Percentiles rank a stretch among this genome's conserved stretches.
Evolutionary conservation across 805 yeast species (phyloP).

Genomic region (Wickerhamiella galacta): DNA sequence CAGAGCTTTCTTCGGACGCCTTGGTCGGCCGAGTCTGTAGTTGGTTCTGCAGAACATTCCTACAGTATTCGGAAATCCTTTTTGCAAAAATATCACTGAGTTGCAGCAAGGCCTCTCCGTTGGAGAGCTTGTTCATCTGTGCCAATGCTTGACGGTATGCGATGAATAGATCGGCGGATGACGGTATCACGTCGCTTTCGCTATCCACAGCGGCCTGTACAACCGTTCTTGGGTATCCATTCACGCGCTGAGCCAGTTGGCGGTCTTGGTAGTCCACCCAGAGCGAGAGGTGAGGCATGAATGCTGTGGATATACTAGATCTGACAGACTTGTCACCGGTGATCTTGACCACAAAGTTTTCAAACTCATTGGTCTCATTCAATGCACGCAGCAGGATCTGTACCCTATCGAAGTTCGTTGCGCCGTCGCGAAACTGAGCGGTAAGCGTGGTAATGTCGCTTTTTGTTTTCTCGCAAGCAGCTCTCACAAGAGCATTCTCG

Average conservation of each 20-base stretch:
- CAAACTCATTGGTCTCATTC: slow-evolving; percentile 71
- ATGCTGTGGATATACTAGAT: slow-evolving; percentile 40
- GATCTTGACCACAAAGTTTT: slow-evolving; percentile 35
- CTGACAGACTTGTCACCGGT: slow-evolving; percentile 23
- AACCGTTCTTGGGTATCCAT: slow-evolving; percentile 29
- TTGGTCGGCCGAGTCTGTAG: slow-evolving; percentile 24
- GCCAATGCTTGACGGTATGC: slow-evolving; percentile 53
- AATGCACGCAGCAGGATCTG: slow-evolving; percentile 51
- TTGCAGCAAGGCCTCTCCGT: slow-evolving; percentile 28
- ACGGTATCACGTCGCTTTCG: slow-evolving; percentile 41
- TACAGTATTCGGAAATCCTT: slow-evolving; percentile 45
- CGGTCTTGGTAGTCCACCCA: slow-evolving; percentile 82
- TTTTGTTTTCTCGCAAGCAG: slow-evolving; percentile 53
- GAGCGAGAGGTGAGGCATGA: slow-evolving; percentile 68
- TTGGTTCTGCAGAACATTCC: slow-evolving; percentile 32
- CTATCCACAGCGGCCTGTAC: slow-evolving; percentile 10
- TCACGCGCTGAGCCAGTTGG: slow-evolving; percentile 33
- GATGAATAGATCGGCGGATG: slow-evolving; percentile 77
- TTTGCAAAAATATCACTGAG: slow-evolving; percentile 45
- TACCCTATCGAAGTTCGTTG: slow-evolving; percentile 29
- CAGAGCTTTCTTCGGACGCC: slow-evolving; percentile 20
- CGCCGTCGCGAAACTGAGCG: neutral
- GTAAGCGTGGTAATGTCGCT: slow-evolving; percentile 35
- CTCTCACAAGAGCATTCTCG: slow-evolving; percentile 37
- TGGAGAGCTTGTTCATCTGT: slow-evolving; percentile 46